Evolutionary conservation across 306 rosid genomes (phyloP).

Genomic region (Leucaena leucocephala): DNA sequence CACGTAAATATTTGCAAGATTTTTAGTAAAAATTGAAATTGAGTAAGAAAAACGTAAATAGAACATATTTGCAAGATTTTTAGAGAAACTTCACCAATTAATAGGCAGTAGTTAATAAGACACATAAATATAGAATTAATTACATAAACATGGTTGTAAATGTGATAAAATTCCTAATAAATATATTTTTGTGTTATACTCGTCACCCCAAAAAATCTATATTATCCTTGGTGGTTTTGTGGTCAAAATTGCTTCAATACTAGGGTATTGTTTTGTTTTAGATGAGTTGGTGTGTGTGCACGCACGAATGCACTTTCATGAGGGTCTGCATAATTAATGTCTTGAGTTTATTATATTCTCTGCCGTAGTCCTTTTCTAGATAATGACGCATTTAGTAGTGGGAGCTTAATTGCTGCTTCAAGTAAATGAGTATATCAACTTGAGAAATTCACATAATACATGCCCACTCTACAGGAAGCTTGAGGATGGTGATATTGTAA

Average conservation of each 20-base stretch:
- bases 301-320: background rate
- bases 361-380: background rate
- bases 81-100: background rate
- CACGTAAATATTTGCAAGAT: too few relatives aligned
- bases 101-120: background rate
- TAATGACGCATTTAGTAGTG: constrained; percentile 18
- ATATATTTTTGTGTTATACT: background rate
- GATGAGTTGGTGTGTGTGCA: background rate
- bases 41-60: background rate
- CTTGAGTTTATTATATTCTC: constrained; percentile 13
- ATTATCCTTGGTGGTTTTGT: background rate
- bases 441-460: constrained; percentile 23
- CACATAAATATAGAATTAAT: background rate
- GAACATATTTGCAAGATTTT: background rate
- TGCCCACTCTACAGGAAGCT: constrained; percentile 65
- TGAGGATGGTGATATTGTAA: constrained; percentile 95
- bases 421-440: constrained; percentile 15
- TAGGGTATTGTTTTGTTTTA: background rate
- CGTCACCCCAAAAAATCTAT: background rate
- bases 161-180: background rate
- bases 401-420: constrained; percentile 7
- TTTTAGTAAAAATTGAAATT: background rate
- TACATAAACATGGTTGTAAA: background rate
- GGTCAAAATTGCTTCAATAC: background rate
- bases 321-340: background rate